Percentiles rank a stretch among this genome's conserved stretches.
Conservation (phyloP, 148 eudicot species). For the Arbutus unedo region DNA sequence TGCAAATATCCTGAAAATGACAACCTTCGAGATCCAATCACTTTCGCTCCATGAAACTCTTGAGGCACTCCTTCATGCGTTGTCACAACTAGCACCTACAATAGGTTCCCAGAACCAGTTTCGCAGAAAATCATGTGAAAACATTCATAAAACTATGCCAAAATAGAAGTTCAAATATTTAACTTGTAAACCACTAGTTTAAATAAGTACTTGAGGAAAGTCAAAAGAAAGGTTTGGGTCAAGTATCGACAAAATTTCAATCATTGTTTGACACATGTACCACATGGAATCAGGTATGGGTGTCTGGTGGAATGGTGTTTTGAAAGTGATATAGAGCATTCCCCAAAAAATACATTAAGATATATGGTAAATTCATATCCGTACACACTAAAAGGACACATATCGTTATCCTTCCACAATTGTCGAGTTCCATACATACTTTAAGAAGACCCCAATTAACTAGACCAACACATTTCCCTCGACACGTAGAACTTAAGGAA, state of each 20-base stretch:
- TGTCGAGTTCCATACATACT: too few species aligned
- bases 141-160: background rate
- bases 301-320: background rate
- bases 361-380: background rate
- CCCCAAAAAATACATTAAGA: background rate
- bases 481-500: too few species aligned
- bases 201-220: background rate
- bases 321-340: background rate
- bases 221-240: background rate
- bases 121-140: background rate
- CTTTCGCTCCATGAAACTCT: slow-evolving; percentile 90
- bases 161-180: background rate
- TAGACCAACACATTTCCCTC: too few species aligned
- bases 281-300: background rate
- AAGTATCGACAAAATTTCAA: background rate
- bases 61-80: slow-evolving; percentile 95
- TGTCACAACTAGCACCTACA: slow-evolving; percentile 90
- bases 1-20: background rate
- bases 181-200: background rate
- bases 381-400: background rate
- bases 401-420: too few species aligned
- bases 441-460: too few species aligned
- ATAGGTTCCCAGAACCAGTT: background rate
- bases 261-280: background rate
- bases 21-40: slow-evolving; percentile 88